Conservation (phyloP, 352 stramenopile genomes). For the Phytopythium mirpurense region DNA sequence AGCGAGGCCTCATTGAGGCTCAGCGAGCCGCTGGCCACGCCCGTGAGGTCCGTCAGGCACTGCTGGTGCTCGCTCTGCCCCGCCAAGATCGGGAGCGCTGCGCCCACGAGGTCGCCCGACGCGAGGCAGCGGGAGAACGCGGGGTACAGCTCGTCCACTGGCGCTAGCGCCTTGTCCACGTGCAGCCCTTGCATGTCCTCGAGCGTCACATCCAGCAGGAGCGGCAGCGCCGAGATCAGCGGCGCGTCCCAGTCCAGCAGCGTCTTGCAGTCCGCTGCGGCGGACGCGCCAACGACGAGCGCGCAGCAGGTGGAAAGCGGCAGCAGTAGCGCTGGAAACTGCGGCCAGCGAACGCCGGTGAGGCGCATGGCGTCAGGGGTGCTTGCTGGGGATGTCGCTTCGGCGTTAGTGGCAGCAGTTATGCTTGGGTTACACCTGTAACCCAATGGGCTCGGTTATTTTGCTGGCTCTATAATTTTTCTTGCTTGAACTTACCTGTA, state of each 20-base stretch:
- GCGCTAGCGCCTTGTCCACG: constrained; percentile 22
- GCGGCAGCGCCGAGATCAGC: constrained; percentile 17
- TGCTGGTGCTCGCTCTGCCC: constrained; percentile 15
- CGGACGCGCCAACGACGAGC: background rate
- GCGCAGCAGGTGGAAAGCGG: background rate
- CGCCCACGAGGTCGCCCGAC: constrained; percentile 21
- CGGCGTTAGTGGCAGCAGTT: background rate
- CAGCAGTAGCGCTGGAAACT: background rate
- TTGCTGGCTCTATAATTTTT: background rate
- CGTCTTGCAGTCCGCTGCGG: constrained; percentile 8
- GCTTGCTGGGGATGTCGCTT: too few species aligned
- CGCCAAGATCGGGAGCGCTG: constrained; percentile 18
- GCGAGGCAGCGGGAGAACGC: constrained; percentile 32
- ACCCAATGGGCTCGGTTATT: too few species aligned
- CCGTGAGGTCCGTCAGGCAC: constrained; percentile 17
- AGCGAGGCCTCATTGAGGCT: constrained; percentile 12
- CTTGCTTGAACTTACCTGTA: background rate
- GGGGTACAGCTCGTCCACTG: constrained; percentile 24
- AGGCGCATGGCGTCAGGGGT: background rate
- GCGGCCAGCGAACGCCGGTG: background rate
- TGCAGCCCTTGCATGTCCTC: constrained; percentile 15
- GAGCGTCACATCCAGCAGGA: constrained; percentile 15
- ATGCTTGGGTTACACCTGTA: background rate
- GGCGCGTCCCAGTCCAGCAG: constrained; percentile 12
- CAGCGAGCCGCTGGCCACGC: background rate